These are phyloP conservation scores for Batkoa obscura DNA, from an alignment of 371 early-diverging fungal genomes.

Conservation along the genomic window DNA sequence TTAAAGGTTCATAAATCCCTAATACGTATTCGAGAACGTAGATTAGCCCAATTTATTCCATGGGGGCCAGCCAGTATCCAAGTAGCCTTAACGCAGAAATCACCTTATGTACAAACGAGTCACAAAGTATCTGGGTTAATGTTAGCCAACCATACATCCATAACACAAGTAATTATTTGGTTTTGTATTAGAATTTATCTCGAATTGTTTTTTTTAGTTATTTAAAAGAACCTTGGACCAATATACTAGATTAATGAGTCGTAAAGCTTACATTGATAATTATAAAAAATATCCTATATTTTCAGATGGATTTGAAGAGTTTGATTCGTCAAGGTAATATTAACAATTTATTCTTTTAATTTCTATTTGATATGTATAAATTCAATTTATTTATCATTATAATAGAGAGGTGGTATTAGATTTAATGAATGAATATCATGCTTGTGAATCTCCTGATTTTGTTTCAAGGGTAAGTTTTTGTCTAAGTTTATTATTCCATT, in stretches of 20 bases:
- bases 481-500: no score
- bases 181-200: background rate
- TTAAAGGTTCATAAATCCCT: slow-evolving; percentile 83
- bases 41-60: slow-evolving; percentile 92
- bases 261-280: slow-evolving; percentile 98
- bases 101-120: slow-evolving; percentile 76
- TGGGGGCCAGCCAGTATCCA: slow-evolving; percentile 99
- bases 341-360: background rate
- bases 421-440: slow-evolving; percentile 81
- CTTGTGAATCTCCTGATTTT: slow-evolving; percentile 84
- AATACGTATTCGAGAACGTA: slow-evolving; percentile 82
- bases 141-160: slow-evolving; percentile 96
- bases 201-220: slow-evolving; percentile 22
- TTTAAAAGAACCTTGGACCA: slow-evolving; percentile 91
- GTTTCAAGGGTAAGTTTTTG: slow-evolving; percentile 9
- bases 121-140: slow-evolving; percentile 95
- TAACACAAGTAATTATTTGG: slow-evolving; percentile 44
- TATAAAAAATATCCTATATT: slow-evolving; percentile 76
- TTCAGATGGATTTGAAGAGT: slow-evolving; percentile 73
- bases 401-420: slow-evolving; percentile 63
- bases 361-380: background rate
- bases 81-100: slow-evolving; percentile 81
- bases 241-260: slow-evolving; percentile 87
- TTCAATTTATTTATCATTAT: slow-evolving; percentile 3
- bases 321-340: slow-evolving; percentile 52